These are phyloP conservation scores for Gnetum montanum DNA, from an alignment of 75 land plant species.

Conservation along the genomic window DNA sequence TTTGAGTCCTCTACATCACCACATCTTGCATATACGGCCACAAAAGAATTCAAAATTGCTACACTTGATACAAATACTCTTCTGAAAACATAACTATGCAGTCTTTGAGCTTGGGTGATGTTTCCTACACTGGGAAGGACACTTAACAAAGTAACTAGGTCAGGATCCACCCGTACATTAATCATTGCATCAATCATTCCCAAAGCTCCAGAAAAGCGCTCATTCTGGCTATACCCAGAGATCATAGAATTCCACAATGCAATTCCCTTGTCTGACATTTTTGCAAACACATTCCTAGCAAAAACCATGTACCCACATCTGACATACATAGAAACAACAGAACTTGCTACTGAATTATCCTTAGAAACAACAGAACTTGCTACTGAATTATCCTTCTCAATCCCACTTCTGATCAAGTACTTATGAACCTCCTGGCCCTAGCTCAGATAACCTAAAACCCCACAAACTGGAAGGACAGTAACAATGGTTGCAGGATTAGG, in stretches of 20 bases:
- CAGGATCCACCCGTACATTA: conserved; percentile 8
- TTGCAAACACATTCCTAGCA: conserved; percentile 7
- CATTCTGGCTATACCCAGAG: conserved; percentile 10
- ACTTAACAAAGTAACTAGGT: conserved; percentile 14
- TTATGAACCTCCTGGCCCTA: conserved; percentile 15
- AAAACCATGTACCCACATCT: conserved; percentile 16
- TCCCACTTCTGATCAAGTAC: conserved; percentile 10
- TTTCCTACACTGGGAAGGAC: conserved; percentile 12
- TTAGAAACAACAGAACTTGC: conserved; percentile 6
- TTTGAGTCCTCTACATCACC: conserved; percentile 9
- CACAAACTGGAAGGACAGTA: conserved; percentile 15
- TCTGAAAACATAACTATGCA: background rate
- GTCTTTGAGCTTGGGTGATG: background rate
- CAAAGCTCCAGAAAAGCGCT: conserved; percentile 6
- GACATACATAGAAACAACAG: conserved; percentile 13
- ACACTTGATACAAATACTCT: conserved; percentile 3
- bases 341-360: conserved; percentile 6
- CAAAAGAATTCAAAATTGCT: conserved; percentile 10
- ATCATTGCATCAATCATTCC: conserved; percentile 9
- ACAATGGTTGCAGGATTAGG: conserved; percentile 14
- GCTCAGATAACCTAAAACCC: background rate
- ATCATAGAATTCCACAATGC: conserved; percentile 16
- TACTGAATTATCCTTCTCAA: conserved; percentile 3
- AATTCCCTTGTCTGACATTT: conserved; percentile 9
- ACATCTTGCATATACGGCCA: conserved; percentile 36